Base-by-base conservation (phyloP, 306 rosid species). In the Fagus crenata region DNA sequence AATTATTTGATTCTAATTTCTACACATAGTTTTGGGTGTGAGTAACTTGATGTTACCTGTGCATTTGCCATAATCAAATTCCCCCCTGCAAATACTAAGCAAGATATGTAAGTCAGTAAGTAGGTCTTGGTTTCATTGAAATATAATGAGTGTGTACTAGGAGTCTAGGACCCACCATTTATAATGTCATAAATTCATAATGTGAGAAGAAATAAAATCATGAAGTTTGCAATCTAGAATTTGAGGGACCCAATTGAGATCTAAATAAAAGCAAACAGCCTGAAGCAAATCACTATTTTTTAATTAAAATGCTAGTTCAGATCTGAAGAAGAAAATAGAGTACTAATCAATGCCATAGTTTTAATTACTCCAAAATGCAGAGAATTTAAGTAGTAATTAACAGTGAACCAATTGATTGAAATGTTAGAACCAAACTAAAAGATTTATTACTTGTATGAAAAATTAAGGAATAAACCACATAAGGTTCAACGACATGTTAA, bases 11-110 rank as follows among this genome's bases (percentile, higher is more conserved):
- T n/a, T 7, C 33, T 60, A 13, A 60, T 12, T 32, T 31, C 6
- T 28, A 4, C 2, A 3, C 9, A 42, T 6, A 0, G 5, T 33
- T 28, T 22, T 32, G 32, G 4, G 65, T 2, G 22, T 22, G 53
- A 53, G 53, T 49, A 76, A 55, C 49, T 77, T 49, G 31, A 43
- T 74, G 5, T 53, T 87, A 92, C 97, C 97, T 86, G 86, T 22
- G 76, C 96, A 61, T 85, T 74, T 8, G 49, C 90, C 84, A 65
- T 59, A 1, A 84, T 76, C 72, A 88, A 15, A 72, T 67, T 79
- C 12, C 82, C 74, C 49, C 77, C 92, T 92, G 89, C 88, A 79
- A 42, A 49, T 42, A 56, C 22, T 33, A 64, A 76, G 46, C 6
- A 32, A 28, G 32, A 5, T 40, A 35, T 1, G 68, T 8, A 31